These are phyloP conservation scores for Phytophthora fragariae DNA, from an alignment of 352 stramenopile genomes.

Conservation along the genomic window DNA sequence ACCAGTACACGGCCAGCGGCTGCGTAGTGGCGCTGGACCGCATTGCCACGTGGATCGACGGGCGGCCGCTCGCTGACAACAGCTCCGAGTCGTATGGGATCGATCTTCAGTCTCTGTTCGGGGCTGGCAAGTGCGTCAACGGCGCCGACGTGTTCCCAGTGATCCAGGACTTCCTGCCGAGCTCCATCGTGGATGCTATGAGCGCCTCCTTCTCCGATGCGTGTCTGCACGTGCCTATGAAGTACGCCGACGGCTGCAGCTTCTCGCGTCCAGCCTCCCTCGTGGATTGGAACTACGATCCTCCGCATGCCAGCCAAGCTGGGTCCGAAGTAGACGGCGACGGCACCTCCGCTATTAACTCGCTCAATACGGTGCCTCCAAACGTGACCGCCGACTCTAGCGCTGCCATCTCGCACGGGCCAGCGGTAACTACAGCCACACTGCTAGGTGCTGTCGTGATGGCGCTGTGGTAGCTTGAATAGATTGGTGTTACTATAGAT, in stretches of 20 bases:
- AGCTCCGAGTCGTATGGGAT: conserved; percentile 36
- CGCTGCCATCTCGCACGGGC: background rate
- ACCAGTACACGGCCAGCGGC: conserved; percentile 42
- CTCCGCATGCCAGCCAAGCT: conserved; percentile 41
- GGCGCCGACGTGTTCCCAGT: conserved; percentile 53
- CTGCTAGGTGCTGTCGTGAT: conserved; percentile 8
- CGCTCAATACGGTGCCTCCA: conserved; percentile 40
- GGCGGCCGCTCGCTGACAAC: conserved; percentile 43
- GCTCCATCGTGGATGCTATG: conserved; percentile 36
- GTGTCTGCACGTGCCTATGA: conserved; percentile 60
- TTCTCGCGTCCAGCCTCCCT: conserved; percentile 57
- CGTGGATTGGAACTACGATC: conserved; percentile 62
- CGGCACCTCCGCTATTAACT: conserved; percentile 40
- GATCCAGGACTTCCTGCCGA: conserved; percentile 48
- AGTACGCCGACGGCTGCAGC: conserved; percentile 60
- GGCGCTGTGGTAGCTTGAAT: conserved; percentile 13
- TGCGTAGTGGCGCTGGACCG: conserved; percentile 62
- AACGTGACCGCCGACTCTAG: conserved; percentile 30
- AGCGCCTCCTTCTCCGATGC: conserved; percentile 47
- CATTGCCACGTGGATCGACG: conserved; percentile 53
- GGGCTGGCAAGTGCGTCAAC: conserved; percentile 45
- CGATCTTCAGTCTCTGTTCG: conserved; percentile 54
- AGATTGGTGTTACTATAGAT: background rate
- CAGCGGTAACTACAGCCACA: background rate
- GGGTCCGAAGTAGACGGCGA: conserved; percentile 25